Base-by-base conservation (phyloP, 495 filamentous ascomycete genomes). In the Trichoderma virens region DNA sequence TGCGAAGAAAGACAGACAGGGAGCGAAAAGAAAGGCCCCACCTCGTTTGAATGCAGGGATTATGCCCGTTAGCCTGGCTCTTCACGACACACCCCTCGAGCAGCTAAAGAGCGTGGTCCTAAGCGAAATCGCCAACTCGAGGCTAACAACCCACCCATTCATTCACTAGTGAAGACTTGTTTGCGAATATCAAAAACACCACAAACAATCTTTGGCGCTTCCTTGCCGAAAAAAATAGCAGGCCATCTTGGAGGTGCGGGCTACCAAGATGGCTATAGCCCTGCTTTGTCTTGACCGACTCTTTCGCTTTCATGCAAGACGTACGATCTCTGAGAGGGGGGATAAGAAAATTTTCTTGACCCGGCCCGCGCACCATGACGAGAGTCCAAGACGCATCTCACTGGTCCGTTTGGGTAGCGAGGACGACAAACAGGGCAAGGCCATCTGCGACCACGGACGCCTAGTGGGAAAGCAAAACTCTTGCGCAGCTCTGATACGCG, bases 371-470 rank as follows among this genome's bases (percentile, higher is more conserved):
- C 51, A 56, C 27, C 51, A 27, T 56, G 51, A 56, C 51, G 25
- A 56, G 20, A 56, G 25, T 8, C 51, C 51, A 27, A 8, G 20
- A 27, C 9, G 51, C 27, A 56, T 56, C 51, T 30, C 23, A 56
- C 27, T 28, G 51, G 51, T 56, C 51, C 51, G 25, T 27, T 30
- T 56, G 51, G 13, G 8, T 56, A 13, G 14, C 51, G 51, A 56
- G 6, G 27, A 30, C 9, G 25, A 56, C 9, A 30, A 56, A 13
- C 23, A 56, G 27, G 51, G 25, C 51, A 56, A 14, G 51, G 51
- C 51, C 51, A 28, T n/a, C 51, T 56, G 51, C 51, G 51, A 56
- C 25, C 9, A 56, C 51, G 51, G 51, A 56, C 51, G 23, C 23
- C 41, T n/a, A 56, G 51, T 30, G 51, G 51, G 27, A 56, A 56